These are phyloP conservation scores for Cyclostephanos invisitatus DNA, from an alignment of 108 stramenopile species.

Conservation along the genomic window DNA sequence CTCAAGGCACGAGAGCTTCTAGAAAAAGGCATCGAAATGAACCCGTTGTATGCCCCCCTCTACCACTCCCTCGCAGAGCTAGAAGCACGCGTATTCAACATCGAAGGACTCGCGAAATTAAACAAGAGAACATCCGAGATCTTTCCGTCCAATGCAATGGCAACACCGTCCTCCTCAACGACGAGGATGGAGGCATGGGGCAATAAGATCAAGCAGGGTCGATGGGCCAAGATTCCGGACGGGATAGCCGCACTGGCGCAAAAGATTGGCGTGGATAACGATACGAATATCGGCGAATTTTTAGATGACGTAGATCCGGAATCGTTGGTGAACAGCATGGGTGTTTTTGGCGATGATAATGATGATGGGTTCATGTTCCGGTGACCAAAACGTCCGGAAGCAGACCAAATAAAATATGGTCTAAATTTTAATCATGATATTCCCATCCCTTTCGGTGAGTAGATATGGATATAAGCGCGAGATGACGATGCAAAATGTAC, in stretches of 20 bases:
- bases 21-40: conserved; percentile 77
- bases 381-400: neutral
- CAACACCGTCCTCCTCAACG: conserved; percentile 51
- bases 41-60: conserved; percentile 76
- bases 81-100: conserved; percentile 81
- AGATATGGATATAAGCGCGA: no score
- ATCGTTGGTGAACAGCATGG: conserved; percentile 33
- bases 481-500: no score
- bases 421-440: no score
- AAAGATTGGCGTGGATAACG: conserved; percentile 60
- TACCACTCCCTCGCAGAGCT: conserved; percentile 88
- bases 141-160: conserved; percentile 65
- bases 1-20: conserved; percentile 67
- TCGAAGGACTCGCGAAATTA: conserved; percentile 76
- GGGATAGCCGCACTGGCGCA: conserved; percentile 60
- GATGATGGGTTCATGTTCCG: conserved; percentile 16
- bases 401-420: neutral
- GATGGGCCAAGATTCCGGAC: conserved; percentile 32
- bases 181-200: conserved; percentile 44
- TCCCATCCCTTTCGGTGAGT: no score
- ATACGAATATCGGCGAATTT: conserved; percentile 22
- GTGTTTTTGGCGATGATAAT: conserved; percentile 25
- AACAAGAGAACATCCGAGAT: conserved; percentile 72
- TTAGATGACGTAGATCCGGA: conserved; percentile 42
- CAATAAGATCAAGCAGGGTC: conserved; percentile 47